A percentile compares a stretch with the other conserved stretches of the same genome.
These are phyloP conservation scores for Termitomyces heimii DNA, from an alignment of 768 basidiomycete genomes.

Conservation along the genomic window DNA sequence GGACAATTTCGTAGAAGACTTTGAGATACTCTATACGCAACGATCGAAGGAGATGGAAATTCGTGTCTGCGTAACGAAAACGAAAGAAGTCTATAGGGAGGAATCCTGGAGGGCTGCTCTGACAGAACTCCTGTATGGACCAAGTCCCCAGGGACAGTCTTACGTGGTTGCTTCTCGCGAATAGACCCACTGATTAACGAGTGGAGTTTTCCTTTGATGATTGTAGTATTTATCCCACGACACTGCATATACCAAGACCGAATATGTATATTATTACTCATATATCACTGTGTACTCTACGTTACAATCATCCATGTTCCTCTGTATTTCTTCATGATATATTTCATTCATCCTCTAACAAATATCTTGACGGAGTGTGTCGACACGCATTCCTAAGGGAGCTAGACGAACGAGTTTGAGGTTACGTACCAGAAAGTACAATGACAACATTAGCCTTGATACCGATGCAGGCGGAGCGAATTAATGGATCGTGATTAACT, in stretches of 20 bases:
- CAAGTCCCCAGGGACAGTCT: background rate
- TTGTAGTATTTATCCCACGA: background rate
- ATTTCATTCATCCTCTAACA: background rate
- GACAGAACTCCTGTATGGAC: background rate
- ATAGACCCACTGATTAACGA: background rate
- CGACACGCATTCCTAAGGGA: background rate
- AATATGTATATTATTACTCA: background rate
- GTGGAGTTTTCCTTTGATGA: background rate
- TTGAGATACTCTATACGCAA: slow-evolving; percentile 20
- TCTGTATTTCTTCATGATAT: background rate
- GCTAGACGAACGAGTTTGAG: background rate
- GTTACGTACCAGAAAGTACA: background rate
- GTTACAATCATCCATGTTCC: background rate
- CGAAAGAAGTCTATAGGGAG: slow-evolving; percentile 4
- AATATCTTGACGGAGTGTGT: background rate
- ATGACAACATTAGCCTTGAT: background rate
- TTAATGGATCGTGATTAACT: background rate
- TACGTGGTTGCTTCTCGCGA: background rate
- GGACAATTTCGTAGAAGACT: slow-evolving; percentile 25
- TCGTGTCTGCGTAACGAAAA: slow-evolving; percentile 11
- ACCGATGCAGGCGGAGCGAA: background rate
- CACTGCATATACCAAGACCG: background rate
- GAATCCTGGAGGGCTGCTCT: slow-evolving; percentile 3
- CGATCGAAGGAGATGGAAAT: slow-evolving; percentile 7
- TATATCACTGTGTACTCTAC: background rate